Base-by-base conservation (phyloP, 768 basidiomycete species). In the Leucocoprinus leucothites region DNA sequence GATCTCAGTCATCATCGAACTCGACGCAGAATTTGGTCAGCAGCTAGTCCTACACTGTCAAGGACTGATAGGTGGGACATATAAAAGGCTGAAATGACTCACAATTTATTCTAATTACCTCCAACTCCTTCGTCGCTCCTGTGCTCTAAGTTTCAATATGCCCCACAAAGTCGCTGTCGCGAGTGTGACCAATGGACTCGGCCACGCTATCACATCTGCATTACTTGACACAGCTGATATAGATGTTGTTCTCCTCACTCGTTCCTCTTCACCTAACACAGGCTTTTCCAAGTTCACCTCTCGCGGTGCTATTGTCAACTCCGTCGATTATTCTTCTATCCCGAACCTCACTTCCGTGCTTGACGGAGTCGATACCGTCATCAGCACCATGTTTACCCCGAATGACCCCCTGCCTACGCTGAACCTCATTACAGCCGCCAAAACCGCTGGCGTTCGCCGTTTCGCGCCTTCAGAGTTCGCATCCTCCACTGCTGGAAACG, bases 141-240 rank as follows among this genome's bases (percentile, higher is more conserved):
- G n/a, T n/a, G n/a, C n/a, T n/a, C 31, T 11, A 31, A 31, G 11
- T 11, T 5, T 31, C 31, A 19, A 25, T n/a, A 38, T 38, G 48
- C 28, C 48, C 16, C 35, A 22, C 34, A 34, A 35, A 9, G 60
- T 26, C 57, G 45, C 53, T 19, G 45, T 47, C 22, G 53, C 45
- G 9, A 44, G 53, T 5, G 45, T 55, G n/a, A 46, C 59, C 36
- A 58, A 41, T 22, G 24, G 59, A 4, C 26, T 57, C 9, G 31
- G 51, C 4, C 43, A 54, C 34, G 35, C 45, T 14, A 58, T 58
- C 48, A 43, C 34, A 24, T 36, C 35, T 31, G 46, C 36, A n/a
- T 19, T 55, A 5, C 45, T 47, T 3, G n/a, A 25, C 21, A 14
- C 46, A 18, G 13, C 42, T 3, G 24, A 21, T 14, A 45, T 47